These are phyloP conservation scores for Gaultheria prostrata DNA, from an alignment of 148 eudicot species.

Conservation along the genomic window DNA sequence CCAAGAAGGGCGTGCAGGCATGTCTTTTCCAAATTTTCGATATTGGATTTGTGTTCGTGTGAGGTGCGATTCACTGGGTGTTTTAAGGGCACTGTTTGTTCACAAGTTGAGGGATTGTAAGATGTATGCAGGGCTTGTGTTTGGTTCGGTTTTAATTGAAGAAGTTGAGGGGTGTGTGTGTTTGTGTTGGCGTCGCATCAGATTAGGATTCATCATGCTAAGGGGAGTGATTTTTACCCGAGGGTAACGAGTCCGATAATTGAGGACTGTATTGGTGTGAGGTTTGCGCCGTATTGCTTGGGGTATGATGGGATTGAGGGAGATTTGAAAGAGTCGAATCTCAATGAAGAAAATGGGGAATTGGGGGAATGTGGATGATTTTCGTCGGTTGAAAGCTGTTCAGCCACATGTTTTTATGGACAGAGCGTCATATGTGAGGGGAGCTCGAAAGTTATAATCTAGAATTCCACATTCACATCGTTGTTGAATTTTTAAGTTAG, in stretches of 20 bases:
- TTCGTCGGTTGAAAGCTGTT: conserved; percentile 76
- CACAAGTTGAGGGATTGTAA: conserved; percentile 56
- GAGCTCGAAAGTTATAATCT: too few species aligned
- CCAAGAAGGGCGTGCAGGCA: background rate
- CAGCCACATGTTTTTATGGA: too few species aligned
- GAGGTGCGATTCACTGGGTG: conserved; percentile 66
- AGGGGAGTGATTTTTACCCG: conserved; percentile 64
- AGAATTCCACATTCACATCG: too few species aligned
- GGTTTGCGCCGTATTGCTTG: conserved; percentile 82
- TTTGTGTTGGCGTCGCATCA: conserved; percentile 85
- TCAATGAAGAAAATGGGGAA: conserved; percentile 71
- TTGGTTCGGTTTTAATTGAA: conserved; percentile 79
- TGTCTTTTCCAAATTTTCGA: conserved; percentile 33
- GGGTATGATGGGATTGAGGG: conserved; percentile 63
- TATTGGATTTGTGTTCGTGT: conserved; percentile 56
- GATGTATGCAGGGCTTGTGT: conserved; percentile 61
- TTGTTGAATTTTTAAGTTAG: too few species aligned
- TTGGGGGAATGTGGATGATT: conserved; percentile 91
- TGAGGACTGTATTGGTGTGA: conserved; percentile 68
- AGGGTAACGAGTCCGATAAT: conserved; percentile 84
- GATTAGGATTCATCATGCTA: conserved; percentile 83
- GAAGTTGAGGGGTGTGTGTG: conserved; percentile 60
- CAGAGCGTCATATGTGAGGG: too few species aligned
- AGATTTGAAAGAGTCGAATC: conserved; percentile 57
- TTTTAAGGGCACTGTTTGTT: conserved; percentile 57